phyloP scores from a whole-genome alignment of 106 monocot genomes.

The Dactylorhiza incarnata region DNA sequence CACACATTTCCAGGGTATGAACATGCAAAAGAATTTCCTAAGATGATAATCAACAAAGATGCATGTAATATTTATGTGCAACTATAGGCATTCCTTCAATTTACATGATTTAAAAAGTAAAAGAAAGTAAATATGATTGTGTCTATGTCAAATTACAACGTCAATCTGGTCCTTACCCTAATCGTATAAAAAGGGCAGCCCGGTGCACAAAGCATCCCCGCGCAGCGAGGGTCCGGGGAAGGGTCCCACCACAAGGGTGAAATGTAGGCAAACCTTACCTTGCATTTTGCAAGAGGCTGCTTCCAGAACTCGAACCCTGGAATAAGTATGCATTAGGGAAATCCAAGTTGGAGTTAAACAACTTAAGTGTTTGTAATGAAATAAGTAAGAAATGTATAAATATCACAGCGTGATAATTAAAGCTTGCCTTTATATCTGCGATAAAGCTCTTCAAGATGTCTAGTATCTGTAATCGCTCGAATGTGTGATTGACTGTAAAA shows the following conservation, averaged over 20 bases:
- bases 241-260: too few species aligned
- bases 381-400: conserved; percentile 2
- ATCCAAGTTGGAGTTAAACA: neutral
- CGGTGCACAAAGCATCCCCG: too few species aligned
- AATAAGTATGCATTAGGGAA: neutral
- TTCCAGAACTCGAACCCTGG: too few species aligned
- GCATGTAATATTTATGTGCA: neutral
- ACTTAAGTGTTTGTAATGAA: neutral
- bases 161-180: neutral
- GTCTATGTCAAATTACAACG: neutral
- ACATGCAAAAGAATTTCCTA: neutral
- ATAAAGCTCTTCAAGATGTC: conserved; percentile 78
- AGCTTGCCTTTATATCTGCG: conserved; percentile 81
- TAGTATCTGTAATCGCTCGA: conserved; percentile 58
- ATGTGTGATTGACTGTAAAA: conserved; percentile 91
- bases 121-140: neutral
- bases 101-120: neutral
- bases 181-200: too few species aligned
- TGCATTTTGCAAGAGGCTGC: too few species aligned
- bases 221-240: too few species aligned
- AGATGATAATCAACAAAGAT: neutral
- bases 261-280: too few species aligned
- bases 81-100: neutral
- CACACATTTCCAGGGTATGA: neutral
- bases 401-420: neutral